These are phyloP conservation scores for Barnettozyma salicaria DNA, from an alignment of 805 yeast species.

Conservation along the genomic window DNA sequence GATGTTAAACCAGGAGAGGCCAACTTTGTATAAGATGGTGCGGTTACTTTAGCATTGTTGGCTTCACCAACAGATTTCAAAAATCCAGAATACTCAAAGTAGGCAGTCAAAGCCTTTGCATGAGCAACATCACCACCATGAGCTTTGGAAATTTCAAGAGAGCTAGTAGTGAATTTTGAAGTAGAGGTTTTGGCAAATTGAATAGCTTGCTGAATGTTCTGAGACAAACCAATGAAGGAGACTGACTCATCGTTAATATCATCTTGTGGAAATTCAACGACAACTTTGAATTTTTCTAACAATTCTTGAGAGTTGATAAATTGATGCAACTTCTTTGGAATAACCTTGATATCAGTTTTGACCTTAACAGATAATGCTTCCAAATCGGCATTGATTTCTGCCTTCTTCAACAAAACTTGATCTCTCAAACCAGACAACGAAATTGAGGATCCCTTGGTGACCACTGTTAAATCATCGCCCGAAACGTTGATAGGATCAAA, in stretches of 20 bases:
- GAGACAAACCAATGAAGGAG: slow-evolving; percentile 58
- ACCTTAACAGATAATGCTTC: slow-evolving; percentile 40
- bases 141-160: slow-evolving; percentile 80
- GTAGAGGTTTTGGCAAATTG: slow-evolving; percentile 55
- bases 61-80: slow-evolving; percentile 37
- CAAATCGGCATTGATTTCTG: slow-evolving; percentile 41
- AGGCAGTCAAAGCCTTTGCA: slow-evolving; percentile 69
- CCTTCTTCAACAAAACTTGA: slow-evolving; percentile 49
- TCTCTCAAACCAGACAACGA: slow-evolving; percentile 68
- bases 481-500: slow-evolving; percentile 28
- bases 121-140: slow-evolving; percentile 77
- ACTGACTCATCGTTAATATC: slow-evolving; percentile 41
- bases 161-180: slow-evolving; percentile 51
- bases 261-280: slow-evolving; percentile 46
- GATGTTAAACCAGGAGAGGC: slow-evolving; percentile 33
- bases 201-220: slow-evolving; percentile 55
- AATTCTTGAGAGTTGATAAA: slow-evolving; percentile 55
- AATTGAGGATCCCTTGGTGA: slow-evolving; percentile 38
- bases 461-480: slow-evolving; percentile 24
- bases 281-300: slow-evolving; percentile 48
- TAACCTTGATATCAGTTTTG: slow-evolving; percentile 47
- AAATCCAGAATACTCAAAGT: slow-evolving; percentile 47
- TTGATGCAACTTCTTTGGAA: slow-evolving; percentile 66
- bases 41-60: slow-evolving; percentile 39
- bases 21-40: slow-evolving; percentile 43